Evolutionary conservation across 768 basidiomycete genomes (phyloP), one percentile per base, ranked within the genome.

Genomic region (Boletus sp.): DNA sequence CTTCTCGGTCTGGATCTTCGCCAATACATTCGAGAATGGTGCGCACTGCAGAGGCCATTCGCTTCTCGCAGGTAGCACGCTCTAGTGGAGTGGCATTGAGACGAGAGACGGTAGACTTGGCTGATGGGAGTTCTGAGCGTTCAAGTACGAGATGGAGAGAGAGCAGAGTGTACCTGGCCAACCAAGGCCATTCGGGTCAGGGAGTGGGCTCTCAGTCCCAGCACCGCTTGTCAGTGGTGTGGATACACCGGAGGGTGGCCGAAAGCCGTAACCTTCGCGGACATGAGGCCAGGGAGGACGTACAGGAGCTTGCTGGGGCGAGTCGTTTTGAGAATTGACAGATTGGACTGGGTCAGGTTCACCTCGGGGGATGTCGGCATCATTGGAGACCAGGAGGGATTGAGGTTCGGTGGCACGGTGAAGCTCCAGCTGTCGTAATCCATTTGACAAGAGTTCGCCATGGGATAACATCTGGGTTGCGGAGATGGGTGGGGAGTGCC

Each of bases 1-100:
- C 97, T 68, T 98, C 96, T 34, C 97, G 82, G 70, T 92, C 85
- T 6, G 97, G 97, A 75, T 98, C 97, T 74, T 99, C 97, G 53
- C 97, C 97, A 57, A 99, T 95, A 71, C 94, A 96, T 66, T 98
- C 95, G 43, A 99, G 82, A 43, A 99, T 85, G 35, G 89, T 90
- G 52, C 94, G 84, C 56, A 99, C 87, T 7, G 97, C 97, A 40
- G 77, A 75, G 5, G 88, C 79, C 72, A 99, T 85, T 58, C 82
- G 87, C 57, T 82, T 77, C 68, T 95, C 87, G 42, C 92, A 82
- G 40, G 78, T 83, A 3, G 76, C 76, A 37, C 82, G 83, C 70
- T 96, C 89, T 45, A 79, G 81, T 3, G 85, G 79, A 0, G 90
- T 87, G 5, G 90, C 88, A 64, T 90, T 85, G 41, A 97, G 79